Conservation (phyloP, 2,329 filamentous ascomycete species). For the Westerdykella aurantiaca region DNA sequence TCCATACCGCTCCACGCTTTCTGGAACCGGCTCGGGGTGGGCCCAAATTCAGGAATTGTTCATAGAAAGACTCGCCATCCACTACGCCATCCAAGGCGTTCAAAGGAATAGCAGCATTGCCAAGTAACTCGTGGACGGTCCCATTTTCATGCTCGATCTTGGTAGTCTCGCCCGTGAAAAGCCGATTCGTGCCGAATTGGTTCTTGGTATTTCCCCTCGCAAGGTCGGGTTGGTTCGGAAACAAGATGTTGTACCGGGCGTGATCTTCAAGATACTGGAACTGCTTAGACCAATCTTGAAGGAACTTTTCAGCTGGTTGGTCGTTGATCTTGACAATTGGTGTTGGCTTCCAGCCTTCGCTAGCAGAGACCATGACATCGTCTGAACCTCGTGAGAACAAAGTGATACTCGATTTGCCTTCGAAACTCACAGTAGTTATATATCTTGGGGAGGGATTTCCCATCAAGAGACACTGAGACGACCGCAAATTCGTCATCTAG, state of each 20-base stretch:
- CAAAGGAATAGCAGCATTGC: slow-evolving; percentile 11
- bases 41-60: slow-evolving; percentile 18
- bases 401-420: background rate
- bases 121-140: slow-evolving; percentile 12
- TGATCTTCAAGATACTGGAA: slow-evolving; percentile 29
- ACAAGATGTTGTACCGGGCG: slow-evolving; percentile 30
- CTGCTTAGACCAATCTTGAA: slow-evolving; percentile 19
- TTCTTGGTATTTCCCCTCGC: slow-evolving; percentile 3
- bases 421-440: slow-evolving; percentile 18
- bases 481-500: slow-evolving; percentile 14
- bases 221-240: slow-evolving; percentile 14
- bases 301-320: slow-evolving; percentile 18
- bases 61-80: slow-evolving; percentile 32
- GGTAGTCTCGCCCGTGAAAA: slow-evolving; percentile 14
- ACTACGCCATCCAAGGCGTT: slow-evolving; percentile 21
- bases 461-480: slow-evolving; percentile 23
- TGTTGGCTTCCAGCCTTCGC: slow-evolving; percentile 16
- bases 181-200: slow-evolving; percentile 8
- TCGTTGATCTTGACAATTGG: slow-evolving; percentile 29
- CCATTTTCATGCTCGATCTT: slow-evolving; percentile 21
- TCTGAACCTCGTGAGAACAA: slow-evolving; percentile 3
- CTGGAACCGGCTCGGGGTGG: slow-evolving; percentile 1
- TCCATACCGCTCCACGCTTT: slow-evolving; percentile 1
- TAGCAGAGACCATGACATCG: slow-evolving; percentile 13
- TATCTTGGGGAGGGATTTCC: slow-evolving; percentile 23